Conservation (phyloP, 768 basidiomycete genomes). For the Serpula lacrymans region DNA sequence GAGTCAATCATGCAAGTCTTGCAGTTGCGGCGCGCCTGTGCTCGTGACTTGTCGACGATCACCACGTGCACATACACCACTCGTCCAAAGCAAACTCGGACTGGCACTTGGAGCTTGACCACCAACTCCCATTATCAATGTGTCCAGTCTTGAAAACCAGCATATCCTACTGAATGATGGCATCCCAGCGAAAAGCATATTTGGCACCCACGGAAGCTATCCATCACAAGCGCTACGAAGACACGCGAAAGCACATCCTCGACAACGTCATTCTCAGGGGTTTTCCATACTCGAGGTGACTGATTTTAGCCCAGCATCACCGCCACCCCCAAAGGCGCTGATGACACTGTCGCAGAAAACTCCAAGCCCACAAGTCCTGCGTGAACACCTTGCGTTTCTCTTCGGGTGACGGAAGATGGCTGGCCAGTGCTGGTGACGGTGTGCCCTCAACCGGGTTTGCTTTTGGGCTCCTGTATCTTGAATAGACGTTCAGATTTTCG, state of each 20-base stretch:
- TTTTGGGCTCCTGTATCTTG: no score
- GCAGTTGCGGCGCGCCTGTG: no score
- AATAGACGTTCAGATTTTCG: no score
- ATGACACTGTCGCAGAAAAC: constrained; percentile 28
- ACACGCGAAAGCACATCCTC: constrained; percentile 15
- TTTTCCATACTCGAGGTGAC: constrained; percentile 33
- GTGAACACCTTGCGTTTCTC: constrained; percentile 65
- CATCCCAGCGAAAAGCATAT: background rate
- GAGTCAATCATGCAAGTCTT: no score
- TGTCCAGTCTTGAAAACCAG: no score
- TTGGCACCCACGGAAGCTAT: background rate
- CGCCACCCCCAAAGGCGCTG: background rate
- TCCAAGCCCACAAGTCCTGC: constrained; percentile 54
- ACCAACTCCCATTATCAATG: no score
- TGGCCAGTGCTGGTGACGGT: constrained; percentile 72
- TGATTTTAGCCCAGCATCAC: background rate
- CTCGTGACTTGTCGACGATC: no score
- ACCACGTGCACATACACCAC: no score
- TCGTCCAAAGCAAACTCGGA: no score
- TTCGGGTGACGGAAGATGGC: constrained; percentile 53
- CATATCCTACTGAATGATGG: background rate
- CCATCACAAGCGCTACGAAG: no score
- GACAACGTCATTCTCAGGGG: constrained; percentile 19
- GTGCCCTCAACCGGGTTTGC: no score
- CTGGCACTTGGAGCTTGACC: no score